These are phyloP conservation scores for Malassezia sympodialis DNA, from an alignment of 1,284 basidiomycete genomes.

Conservation along the genomic window DNA sequence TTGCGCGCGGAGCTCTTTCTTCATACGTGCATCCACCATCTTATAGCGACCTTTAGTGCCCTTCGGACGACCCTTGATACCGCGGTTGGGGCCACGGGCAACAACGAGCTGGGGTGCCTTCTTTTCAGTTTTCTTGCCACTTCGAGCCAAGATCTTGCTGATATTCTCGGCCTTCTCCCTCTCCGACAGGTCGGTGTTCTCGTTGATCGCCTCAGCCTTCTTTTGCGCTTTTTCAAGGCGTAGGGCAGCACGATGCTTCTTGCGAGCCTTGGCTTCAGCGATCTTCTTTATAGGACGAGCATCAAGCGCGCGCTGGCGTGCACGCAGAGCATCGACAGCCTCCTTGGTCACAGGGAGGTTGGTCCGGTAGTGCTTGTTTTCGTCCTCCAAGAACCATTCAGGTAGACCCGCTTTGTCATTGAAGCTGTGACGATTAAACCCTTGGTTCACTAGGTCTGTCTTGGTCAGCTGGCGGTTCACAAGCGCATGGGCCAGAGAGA, in stretches of 20 bases:
- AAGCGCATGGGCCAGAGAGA: conserved; percentile 80
- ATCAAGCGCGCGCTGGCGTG: conserved; percentile 83
- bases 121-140: conserved; percentile 58
- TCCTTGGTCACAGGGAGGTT: conserved; percentile 97
- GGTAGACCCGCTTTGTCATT: conserved; percentile 85
- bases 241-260: conserved; percentile 80
- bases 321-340: conserved; percentile 73
- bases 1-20: conserved; percentile 45
- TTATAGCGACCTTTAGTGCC: conserved; percentile 68
- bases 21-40: conserved; percentile 46
- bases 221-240: conserved; percentile 83
- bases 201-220: conserved; percentile 90
- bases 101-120: conserved; percentile 81
- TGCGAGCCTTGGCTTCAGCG: conserved; percentile 93
- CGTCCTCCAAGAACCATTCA: conserved; percentile 94
- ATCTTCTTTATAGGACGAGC: conserved; percentile 98
- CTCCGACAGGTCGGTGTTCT: conserved; percentile 64
- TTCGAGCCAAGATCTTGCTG: conserved; percentile 69
- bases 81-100: conserved; percentile 79
- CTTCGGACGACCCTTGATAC: conserved; percentile 82
- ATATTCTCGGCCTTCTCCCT: conserved; percentile 88
- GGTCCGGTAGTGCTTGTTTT: conserved; percentile 79
- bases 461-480: conserved; percentile 85
- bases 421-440: conserved; percentile 79
- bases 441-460: conserved; percentile 81